A percentile compares a stretch with the other conserved stretches of the same genome.
Conservation (phyloP, 2,329 filamentous ascomycete species). For the Tricladium varicosporioides region DNA sequence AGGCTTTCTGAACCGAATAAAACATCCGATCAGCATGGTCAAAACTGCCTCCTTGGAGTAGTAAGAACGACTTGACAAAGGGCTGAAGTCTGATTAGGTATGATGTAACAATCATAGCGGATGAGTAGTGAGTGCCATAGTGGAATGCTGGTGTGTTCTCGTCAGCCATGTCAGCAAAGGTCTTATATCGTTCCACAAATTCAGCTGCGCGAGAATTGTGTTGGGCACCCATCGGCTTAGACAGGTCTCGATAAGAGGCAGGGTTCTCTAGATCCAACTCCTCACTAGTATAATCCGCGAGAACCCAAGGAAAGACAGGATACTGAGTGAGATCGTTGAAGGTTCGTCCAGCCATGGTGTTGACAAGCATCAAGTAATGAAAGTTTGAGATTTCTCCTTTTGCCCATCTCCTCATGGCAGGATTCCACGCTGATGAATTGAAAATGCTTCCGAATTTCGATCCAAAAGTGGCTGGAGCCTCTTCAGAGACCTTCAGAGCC, state of each 20-base stretch:
- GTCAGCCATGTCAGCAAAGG: slow-evolving; percentile 88
- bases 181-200: slow-evolving; percentile 80
- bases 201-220: slow-evolving; percentile 71
- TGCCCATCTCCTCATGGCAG: slow-evolving; percentile 85
- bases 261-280: slow-evolving; percentile 86
- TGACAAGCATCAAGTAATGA: slow-evolving; percentile 97
- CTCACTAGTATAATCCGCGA: slow-evolving; percentile 93
- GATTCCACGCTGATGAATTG: slow-evolving; percentile 76
- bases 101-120: slow-evolving; percentile 96
- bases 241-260: slow-evolving; percentile 82
- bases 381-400: slow-evolving; percentile 97
- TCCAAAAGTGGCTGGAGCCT: slow-evolving; percentile 63
- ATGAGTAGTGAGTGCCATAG: slow-evolving; percentile 98
- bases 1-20: slow-evolving; percentile 86
- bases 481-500: slow-evolving; percentile 67
- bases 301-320: slow-evolving; percentile 94
- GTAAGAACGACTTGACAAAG: slow-evolving; percentile 91
- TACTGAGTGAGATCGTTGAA: slow-evolving; percentile 99
- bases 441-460: slow-evolving; percentile 93
- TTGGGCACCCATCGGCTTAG: slow-evolving; percentile 96
- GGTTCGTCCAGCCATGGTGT: slow-evolving; percentile 93
- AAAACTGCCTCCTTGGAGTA: slow-evolving; percentile 93
- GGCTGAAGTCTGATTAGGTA: slow-evolving; percentile 94
- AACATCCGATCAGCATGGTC: slow-evolving; percentile 96
- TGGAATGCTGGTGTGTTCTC: slow-evolving; percentile 76